phyloP scores from a whole-genome alignment of 306 rosid species.

The Carpinus viminea region DNA sequence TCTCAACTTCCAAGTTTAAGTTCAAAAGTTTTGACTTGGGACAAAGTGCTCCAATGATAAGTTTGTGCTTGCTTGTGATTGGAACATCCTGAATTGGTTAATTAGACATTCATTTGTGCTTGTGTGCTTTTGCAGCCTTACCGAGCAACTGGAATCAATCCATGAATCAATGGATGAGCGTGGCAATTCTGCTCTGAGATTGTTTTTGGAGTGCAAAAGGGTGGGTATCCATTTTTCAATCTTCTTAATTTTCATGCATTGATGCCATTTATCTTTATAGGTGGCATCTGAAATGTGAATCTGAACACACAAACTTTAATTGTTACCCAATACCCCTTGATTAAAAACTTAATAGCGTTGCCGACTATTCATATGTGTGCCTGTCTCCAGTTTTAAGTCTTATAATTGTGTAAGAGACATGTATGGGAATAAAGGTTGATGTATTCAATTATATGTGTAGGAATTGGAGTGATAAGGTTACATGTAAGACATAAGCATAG shows the following conservation, averaged over 20 bases:
- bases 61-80: conserved; percentile 20
- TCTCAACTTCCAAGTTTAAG: not conserved
- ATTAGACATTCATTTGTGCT: conserved; percentile 16
- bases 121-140: conserved; percentile 66
- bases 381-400: not conserved
- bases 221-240: conserved; percentile 33
- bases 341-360: not conserved
- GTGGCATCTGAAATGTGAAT: not conserved
- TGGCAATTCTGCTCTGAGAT: conserved; percentile 57
- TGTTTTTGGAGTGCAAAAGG: conserved; percentile 83
- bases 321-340: not conserved
- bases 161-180: conserved; percentile 60
- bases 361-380: not conserved
- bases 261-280: conserved; percentile 13
- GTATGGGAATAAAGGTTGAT: not conserved
- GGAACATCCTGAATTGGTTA: conserved; percentile 20
- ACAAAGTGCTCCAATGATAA: not conserved
- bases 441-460: not conserved
- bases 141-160: conserved; percentile 91
- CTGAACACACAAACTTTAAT: not conserved
- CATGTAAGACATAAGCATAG: too few relatives aligned
- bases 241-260: conserved; percentile 27
- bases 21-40: not conserved
- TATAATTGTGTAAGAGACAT: not conserved
- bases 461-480: not conserved